Base-by-base conservation (phyloP, 23 red algal genomes). In the Gracilaria vermiculophylla region DNA sequence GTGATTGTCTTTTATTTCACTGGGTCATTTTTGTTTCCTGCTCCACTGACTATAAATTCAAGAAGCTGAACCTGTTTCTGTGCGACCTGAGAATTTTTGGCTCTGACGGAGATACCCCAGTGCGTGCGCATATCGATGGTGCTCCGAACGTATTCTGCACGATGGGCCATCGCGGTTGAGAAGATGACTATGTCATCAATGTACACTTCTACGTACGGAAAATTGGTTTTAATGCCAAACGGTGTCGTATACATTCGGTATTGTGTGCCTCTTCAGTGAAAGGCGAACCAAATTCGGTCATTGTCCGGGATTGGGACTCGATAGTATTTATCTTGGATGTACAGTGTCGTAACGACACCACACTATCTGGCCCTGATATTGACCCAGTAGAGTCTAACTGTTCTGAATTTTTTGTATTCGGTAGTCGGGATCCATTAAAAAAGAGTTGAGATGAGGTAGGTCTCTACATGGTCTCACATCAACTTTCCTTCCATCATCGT, bases 171-270 rank as follows among this genome's bases (percentile, higher is more conserved):
- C 7, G 4, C 1, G 29, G 31, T 24, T 2, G 67, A 73, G 31
- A 27, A 73, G 44, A 41, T 73, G 37, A 73, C 42, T 1, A 73
- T 41, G 67, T 73, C 67, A 41, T 73, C 67, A 21, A 73, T 49
- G 67, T 73, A 73, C 21, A 73, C 67, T 9, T 17, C 21, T 2
- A 49, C 37, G 21, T 28, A 73, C 9, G 37, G 31, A 7, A 73
- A 2, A 40, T 49, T 77, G 3, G 40, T 77, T 25, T 77, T 50
- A 3, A 77, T 77, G 2, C 72, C 72, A 23, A 77, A 77, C 0
- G 72, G 72, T 14, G 72, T 44, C 0, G 43, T 44, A 0, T 15
- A 1, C 72, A n/a, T n/a, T n/a, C n/a, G n/a, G 33, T 50, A 50
- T 13, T 77, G 43, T 19, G 4, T 16, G 0, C 72, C 72, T 1